Base-by-base conservation (phyloP, 1,284 basidiomycete species). In the Tremellales sp. region DNA sequence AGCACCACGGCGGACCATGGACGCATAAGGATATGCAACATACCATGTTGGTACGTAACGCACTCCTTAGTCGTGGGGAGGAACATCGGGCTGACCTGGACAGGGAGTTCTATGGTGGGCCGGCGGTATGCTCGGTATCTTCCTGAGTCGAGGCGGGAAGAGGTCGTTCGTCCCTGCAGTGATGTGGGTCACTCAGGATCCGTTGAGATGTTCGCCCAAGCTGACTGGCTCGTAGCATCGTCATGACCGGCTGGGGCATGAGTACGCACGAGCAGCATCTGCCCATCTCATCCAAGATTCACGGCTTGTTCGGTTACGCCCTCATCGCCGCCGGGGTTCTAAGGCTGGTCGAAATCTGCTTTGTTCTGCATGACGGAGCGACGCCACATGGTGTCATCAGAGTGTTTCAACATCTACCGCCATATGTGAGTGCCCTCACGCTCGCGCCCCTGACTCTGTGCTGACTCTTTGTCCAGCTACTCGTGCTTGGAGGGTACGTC, bases 211-310 rank as follows among this genome's bases (percentile, higher is more conserved):
- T 3, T 31, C 0, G 2, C 27, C 11, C 46, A 43, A n/a, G 37
- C 23, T n/a, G 29, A 36, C 33, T 13, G 19, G 4, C 19, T 56
- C n/a, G n/a, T n/a, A 90, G 87, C 52, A 84, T 93, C 56, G 82
- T 89, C 49, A 77, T 94, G 53, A 94, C 91, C 0, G 93, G 93
- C 2, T 97, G 89, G 86, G 92, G 87, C 25, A 94, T 97, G 89
- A 87, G 87, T 3, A 84, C 87, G 36, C 93, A 97, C 60, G 82
- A 82, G 2, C 93, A 97, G 75, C 83, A 81, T 8, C 77, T 92
- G 46, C 85, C 84, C 82, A 78, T 93, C 42, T 89, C 87, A 0
- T 87, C 88, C 2, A 85, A 84, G 76, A 85, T 94, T 2, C 91
- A 96, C 63, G 79, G 79, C 1, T 78, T 85, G 48, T 94, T 96